These are phyloP conservation scores for Phytophthora crassamura DNA, from an alignment of 352 stramenopile species.

Conservation along the genomic window DNA sequence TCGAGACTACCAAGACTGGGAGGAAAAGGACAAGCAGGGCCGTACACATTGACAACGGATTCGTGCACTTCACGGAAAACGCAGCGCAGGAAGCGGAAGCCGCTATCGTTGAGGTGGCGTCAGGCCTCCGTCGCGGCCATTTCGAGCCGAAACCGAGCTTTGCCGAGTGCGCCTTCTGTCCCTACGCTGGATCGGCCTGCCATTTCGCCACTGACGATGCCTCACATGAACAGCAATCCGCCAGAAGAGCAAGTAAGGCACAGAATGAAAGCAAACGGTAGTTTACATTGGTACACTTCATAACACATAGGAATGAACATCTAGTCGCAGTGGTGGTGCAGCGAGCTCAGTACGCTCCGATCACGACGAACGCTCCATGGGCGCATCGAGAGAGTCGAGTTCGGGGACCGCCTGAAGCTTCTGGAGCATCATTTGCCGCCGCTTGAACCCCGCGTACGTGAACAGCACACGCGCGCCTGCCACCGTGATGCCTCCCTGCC, in stretches of 20 bases:
- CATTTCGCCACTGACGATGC: constrained; percentile 39
- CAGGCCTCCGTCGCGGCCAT: constrained; percentile 48
- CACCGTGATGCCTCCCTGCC: constrained; percentile 56
- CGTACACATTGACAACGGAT: constrained; percentile 34
- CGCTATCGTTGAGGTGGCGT: constrained; percentile 44
- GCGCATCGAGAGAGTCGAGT: constrained; percentile 9
- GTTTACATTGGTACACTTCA: constrained; percentile 15
- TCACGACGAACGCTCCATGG: constrained; percentile 22
- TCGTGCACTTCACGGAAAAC: constrained; percentile 47
- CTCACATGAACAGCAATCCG: constrained; percentile 18
- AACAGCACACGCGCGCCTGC: constrained; percentile 57
- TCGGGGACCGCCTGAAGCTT: constrained; percentile 51
- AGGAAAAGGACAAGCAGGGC: constrained; percentile 16
- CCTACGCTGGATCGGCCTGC: constrained; percentile 68
- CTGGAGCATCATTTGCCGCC: constrained; percentile 46
- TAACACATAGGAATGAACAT: constrained; percentile 13
- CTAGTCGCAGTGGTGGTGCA: too few species aligned
- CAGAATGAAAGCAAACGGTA: neutral
- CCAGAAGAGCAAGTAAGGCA: constrained; percentile 2
- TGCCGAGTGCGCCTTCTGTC: constrained; percentile 74
- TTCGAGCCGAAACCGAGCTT: constrained; percentile 68
- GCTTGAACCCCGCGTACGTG: constrained; percentile 67
- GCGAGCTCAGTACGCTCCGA: constrained; percentile 11
- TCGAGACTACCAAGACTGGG: constrained; percentile 8
- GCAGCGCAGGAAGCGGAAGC: constrained; percentile 44